Base-by-base conservation (phyloP, 176 grass and related monocot genomes). In the Avena sativa region DNA sequence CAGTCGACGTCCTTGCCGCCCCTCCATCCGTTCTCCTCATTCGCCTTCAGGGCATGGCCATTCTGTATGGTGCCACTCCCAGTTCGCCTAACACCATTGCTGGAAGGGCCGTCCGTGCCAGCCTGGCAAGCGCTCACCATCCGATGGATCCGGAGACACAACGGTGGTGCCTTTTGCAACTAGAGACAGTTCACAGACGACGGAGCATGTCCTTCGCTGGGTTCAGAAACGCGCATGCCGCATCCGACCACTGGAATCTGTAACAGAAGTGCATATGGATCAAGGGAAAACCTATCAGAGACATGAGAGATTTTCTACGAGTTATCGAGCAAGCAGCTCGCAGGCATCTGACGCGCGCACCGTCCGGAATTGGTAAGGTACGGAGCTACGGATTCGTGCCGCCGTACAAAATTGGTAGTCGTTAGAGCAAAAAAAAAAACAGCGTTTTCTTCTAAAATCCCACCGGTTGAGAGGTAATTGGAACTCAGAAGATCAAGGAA, bases 61-160 rank as follows among this genome's bases (percentile, higher is more conserved):
- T 91, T 86, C n/a, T 79, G 28, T 26, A 72, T 4, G 16, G 78
- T 8, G 19, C 71, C 86, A 85, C 82, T 83, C 40, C 12, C 38
- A 3, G 85, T 58, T 79, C 72, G 72, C 79, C 56, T 80, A n/a
- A 66, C 34, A 82, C 30, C 89, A 46, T 84, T 88, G 51, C 28
- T 59, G 49, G 63, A 75, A 85, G 80, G 72, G 34, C 75, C 79
- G 6, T 90, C 84, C n/a, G 17, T 36, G 83, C 65, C 86, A 44
- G 81, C 74, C 83, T 88, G 88, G 50, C 82, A 66, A 4, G 81
- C 48, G 64, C 90, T 89, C 86, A 71, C 92, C 96, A 92, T 98
- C 85, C 88, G 34, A 84, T 50, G 57, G 91, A 96, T 85, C 92
- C 57, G 81, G 68, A 56, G 72, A 81, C 20, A 78, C 65, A 13